Percentiles rank a stretch among this genome's conserved stretches.
Evolutionary conservation across 2,329 filamentous ascomycete genomes (phyloP).

Genomic region (Fusarium sp.): DNA sequence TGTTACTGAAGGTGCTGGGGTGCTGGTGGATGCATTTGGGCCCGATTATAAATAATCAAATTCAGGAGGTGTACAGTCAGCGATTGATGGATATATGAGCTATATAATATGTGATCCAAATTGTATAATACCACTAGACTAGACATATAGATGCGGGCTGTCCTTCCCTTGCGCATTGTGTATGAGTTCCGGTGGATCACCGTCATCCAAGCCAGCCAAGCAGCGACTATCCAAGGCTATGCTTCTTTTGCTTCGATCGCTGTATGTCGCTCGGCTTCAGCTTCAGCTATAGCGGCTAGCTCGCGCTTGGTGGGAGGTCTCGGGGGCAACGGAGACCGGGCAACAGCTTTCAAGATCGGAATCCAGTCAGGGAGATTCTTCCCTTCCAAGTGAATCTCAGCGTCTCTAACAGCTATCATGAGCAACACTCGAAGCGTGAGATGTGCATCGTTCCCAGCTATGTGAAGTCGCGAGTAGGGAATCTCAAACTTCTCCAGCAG

Average conservation of each 20-base stretch:
- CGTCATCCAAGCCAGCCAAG: too few relatives aligned
- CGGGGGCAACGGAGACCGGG: constrained; percentile 1
- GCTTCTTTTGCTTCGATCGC: background rate
- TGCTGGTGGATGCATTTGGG: too few relatives aligned
- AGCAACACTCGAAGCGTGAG: constrained; percentile 33
- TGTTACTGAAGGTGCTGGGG: too few relatives aligned
- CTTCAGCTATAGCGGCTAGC: constrained; percentile 1
- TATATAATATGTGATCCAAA: too few relatives aligned
- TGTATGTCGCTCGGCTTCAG: background rate
- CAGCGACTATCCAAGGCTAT: background rate
- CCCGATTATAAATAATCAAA: too few relatives aligned
- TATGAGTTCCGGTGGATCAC: too few relatives aligned
- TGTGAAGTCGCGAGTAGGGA: constrained; percentile 36
- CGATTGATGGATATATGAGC: too few relatives aligned
- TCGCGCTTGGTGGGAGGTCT: background rate
- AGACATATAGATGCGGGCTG: too few relatives aligned
- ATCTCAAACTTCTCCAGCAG: constrained; percentile 37
- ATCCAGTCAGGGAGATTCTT: constrained; percentile 7
- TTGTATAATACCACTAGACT: too few relatives aligned
- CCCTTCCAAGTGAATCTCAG: background rate
- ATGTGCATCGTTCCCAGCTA: constrained; percentile 45
- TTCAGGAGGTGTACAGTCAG: too few relatives aligned
- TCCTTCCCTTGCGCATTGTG: too few relatives aligned
- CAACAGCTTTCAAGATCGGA: constrained; percentile 5
- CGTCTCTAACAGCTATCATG: constrained; percentile 13